These are phyloP conservation scores for Aspergillus flavus DNA, from an alignment of 2,329 filamentous ascomycete species.

Conservation along the genomic window DNA sequence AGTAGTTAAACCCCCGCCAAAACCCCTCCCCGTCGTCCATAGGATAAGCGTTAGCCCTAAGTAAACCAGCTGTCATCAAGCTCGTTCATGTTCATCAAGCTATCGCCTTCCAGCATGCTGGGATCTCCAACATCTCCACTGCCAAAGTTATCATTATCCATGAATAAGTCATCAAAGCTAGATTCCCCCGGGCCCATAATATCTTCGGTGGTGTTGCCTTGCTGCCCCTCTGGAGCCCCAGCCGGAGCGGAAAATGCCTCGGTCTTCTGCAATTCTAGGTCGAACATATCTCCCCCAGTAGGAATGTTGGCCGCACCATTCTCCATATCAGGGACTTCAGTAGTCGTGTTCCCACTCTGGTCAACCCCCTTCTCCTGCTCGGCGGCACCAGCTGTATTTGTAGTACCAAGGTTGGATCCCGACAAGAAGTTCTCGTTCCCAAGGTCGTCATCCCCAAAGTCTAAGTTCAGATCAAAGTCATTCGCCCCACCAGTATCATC, in stretches of 20 bases:
- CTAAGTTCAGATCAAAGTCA: constrained; percentile 43
- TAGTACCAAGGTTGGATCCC: constrained; percentile 32
- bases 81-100: constrained; percentile 42
- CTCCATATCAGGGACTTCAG: constrained; percentile 35
- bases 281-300: constrained; percentile 38
- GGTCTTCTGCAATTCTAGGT: constrained; percentile 38
- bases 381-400: constrained; percentile 20
- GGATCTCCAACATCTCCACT: constrained; percentile 34
- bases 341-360: constrained; percentile 25
- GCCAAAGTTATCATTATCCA: constrained; percentile 42
- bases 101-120: constrained; percentile 39
- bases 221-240: constrained; percentile 20
- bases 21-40: not conserved
- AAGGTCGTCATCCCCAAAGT: constrained; percentile 42
- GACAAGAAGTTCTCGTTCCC: constrained; percentile 43
- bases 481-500: constrained; percentile 35
- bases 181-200: constrained; percentile 45
- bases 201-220: constrained; percentile 32
- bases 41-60: constrained; percentile 18
- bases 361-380: constrained; percentile 19
- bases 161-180: constrained; percentile 49
- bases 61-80: constrained; percentile 46
- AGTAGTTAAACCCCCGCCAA: not conserved
- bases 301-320: constrained; percentile 33
- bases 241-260: constrained; percentile 26